Base-by-base conservation (phyloP, 352 stramenopile genomes). In the Pythium monospermum region DNA sequence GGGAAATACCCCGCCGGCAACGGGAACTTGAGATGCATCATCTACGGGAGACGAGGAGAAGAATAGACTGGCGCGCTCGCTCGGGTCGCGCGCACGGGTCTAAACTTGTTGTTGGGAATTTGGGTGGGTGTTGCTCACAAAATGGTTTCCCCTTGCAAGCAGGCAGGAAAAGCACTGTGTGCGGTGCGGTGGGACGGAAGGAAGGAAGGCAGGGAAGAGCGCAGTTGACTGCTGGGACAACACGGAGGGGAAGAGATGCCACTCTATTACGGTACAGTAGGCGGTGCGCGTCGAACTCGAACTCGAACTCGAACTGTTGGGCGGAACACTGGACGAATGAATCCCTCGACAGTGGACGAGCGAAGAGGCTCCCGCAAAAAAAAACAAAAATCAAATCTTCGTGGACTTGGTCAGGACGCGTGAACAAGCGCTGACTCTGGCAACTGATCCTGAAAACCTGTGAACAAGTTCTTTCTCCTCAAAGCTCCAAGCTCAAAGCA, bases 11-110 rank as follows among this genome's bases (percentile, higher is more conserved):
- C 71, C 31, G 61, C 52, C 11, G 77, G 77, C 21, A 88, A 51
- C 18, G 77, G 77, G 66, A 88, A 88, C 33, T 75, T 76, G 51
- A 86, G 77, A 31, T 83, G 74, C 77, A 88, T 87, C 47, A 55
- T 68, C 22, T 5, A 54, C 36, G 19, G 30, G 19, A 15, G 21
- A 2, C 21, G 27, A n/a, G n/a, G n/a, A n/a, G n/a, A n/a, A n/a
- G n/a, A n/a, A n/a, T n/a, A n/a, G n/a, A n/a, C n/a, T n/a, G n/a
- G n/a, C n/a, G n/a, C n/a, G n/a, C n/a, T n/a, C n/a, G n/a, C n/a
- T n/a, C n/a, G n/a, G n/a, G n/a, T n/a, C n/a, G n/a, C n/a, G n/a
- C n/a, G n/a, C n/a, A n/a, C n/a, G n/a, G n/a, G n/a, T n/a, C n/a
- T n/a, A n/a, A n/a, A 16, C 16, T 27, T 38, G 42, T 37, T 26